Evolutionary conservation across 2,329 filamentous ascomycete genomes (phyloP).

Genomic region (Aspergillus unguis): DNA sequence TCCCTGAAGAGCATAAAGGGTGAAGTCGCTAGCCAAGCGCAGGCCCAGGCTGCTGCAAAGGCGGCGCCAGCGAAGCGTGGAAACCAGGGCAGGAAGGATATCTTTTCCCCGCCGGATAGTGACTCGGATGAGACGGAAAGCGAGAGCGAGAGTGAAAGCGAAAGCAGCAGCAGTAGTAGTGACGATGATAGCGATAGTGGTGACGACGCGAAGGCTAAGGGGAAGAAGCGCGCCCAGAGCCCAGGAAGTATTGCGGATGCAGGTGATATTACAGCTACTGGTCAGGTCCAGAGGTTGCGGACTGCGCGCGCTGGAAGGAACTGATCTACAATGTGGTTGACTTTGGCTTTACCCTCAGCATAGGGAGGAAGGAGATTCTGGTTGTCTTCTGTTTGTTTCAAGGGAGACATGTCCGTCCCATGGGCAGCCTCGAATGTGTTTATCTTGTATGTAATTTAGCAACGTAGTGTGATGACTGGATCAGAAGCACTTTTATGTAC

Average conservation of each 20-base stretch:
- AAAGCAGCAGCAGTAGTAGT: conserved; percentile 15
- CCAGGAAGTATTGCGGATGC: conserved; percentile 8
- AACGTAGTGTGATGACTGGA: neutral
- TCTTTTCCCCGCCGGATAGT: conserved; percentile 15
- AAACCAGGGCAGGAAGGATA: neutral
- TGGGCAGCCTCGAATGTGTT: too few species aligned
- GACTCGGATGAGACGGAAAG: conserved; percentile 19
- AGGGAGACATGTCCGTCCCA: too few species aligned
- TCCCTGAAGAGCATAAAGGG: neutral
- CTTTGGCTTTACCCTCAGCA: neutral
- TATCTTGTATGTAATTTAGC: too few species aligned
- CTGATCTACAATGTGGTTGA: neutral
- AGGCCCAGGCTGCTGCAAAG: conserved; percentile 1
- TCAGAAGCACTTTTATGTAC: conserved; percentile 2
- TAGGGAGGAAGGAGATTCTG: neutral
- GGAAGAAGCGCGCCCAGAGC: neutral
- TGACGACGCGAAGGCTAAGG: neutral
- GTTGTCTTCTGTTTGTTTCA: neutral
- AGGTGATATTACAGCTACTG: conserved; percentile 25
- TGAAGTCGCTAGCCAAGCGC: neutral
- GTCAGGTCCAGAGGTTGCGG: conserved; percentile 17
- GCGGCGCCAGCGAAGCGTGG: neutral
- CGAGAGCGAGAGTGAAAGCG: conserved; percentile 12
- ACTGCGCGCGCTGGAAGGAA: neutral
- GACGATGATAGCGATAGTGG: conserved; percentile 10